Conservation (phyloP, 2,329 filamentous ascomycete genomes). For the Fusarium concolor region DNA sequence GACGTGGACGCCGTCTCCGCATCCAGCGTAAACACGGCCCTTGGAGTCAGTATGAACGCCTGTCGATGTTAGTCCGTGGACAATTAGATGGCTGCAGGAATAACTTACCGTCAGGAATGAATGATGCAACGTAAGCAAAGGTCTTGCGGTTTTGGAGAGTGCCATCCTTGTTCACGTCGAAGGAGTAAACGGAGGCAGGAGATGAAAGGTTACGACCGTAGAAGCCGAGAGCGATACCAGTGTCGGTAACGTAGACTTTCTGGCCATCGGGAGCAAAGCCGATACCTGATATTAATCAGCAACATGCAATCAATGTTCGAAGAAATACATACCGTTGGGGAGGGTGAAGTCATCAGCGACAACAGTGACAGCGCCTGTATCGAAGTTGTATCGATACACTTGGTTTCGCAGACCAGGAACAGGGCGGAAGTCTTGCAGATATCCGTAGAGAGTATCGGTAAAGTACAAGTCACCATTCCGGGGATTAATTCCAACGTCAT, state of each 20-base stretch:
- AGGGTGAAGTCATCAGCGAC: slow-evolving; percentile 68
- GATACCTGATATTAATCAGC: slow-evolving; percentile 53
- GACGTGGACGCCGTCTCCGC: slow-evolving; percentile 62
- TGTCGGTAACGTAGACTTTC: slow-evolving; percentile 67
- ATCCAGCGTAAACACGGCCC: slow-evolving; percentile 67
- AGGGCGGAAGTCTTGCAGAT: slow-evolving; percentile 68
- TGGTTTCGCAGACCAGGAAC: slow-evolving; percentile 65
- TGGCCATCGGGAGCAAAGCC: slow-evolving; percentile 66
- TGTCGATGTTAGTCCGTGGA: slow-evolving; percentile 17
- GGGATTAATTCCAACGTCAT: slow-evolving; percentile 67
- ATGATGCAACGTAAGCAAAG: slow-evolving; percentile 67
- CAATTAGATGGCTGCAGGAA: slow-evolving; percentile 15
- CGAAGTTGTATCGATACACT: slow-evolving; percentile 67
- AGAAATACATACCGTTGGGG: slow-evolving; percentile 60
- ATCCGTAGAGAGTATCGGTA: slow-evolving; percentile 71
- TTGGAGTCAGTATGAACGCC: slow-evolving; percentile 66
- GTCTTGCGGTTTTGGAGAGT: slow-evolving; percentile 61
- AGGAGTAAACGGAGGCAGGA: slow-evolving; percentile 62
- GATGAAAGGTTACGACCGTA: slow-evolving; percentile 56
- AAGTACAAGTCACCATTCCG: slow-evolving; percentile 69
- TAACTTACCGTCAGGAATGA: slow-evolving; percentile 67
- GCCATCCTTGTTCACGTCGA: slow-evolving; percentile 58
- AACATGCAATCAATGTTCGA: accelerated
- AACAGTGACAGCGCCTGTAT: slow-evolving; percentile 62
- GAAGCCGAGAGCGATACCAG: slow-evolving; percentile 57